Conservation (phyloP, 768 basidiomycete genomes). For the Macrocybe gigantea region DNA sequence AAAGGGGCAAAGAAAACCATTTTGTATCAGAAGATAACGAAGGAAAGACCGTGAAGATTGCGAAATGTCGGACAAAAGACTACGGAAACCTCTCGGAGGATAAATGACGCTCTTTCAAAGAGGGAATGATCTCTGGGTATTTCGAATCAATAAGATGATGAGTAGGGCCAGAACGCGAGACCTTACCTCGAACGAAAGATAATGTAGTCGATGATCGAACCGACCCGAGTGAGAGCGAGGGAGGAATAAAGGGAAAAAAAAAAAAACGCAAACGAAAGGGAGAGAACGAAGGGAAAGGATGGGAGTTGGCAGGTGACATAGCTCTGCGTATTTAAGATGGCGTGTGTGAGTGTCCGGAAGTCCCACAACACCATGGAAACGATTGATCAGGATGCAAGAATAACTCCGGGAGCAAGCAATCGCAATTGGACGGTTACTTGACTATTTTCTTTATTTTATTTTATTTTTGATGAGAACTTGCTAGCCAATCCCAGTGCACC, state of each 20-base stretch:
- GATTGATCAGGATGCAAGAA: background rate
- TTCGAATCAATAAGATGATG: no score
- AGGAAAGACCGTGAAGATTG: constrained; percentile 43
- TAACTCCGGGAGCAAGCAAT: no score
- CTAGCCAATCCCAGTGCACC: no score
- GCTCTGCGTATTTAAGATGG: constrained; percentile 18
- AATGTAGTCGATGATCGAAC: constrained; percentile 60
- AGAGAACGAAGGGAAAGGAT: constrained; percentile 15
- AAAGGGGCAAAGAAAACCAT: constrained; percentile 60
- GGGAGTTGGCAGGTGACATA: constrained; percentile 9
- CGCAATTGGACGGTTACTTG: no score
- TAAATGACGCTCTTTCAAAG: constrained; percentile 63
- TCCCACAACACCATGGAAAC: constrained; percentile 30
- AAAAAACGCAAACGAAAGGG: constrained; percentile 24
- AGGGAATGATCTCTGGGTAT: constrained; percentile 23
- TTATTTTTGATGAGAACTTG: no score
- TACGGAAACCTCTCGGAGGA: constrained; percentile 54
- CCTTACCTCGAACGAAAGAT: constrained; percentile 53
- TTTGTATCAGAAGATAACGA: constrained; percentile 30
- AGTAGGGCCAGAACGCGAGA: background rate
- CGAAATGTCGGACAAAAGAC: constrained; percentile 35
- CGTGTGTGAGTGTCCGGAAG: constrained; percentile 7
- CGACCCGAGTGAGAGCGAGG: constrained; percentile 46
- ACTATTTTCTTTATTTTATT: no score
- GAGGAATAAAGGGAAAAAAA: constrained; percentile 31